These are phyloP conservation scores for Turnera subulata DNA, from an alignment of 345 rosid genomes.

Conservation along the genomic window DNA sequence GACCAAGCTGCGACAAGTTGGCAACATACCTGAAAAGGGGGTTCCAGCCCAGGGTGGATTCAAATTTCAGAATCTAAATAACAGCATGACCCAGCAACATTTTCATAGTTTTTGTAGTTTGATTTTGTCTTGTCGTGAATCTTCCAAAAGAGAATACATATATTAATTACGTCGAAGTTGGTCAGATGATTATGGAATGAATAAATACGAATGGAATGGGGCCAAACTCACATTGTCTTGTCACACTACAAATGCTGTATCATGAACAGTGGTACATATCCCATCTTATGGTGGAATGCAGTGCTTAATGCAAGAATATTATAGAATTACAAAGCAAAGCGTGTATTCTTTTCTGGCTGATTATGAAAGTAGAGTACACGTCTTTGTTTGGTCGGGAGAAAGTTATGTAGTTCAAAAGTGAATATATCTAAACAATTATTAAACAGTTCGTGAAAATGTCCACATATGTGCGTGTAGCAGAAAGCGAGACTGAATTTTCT, in stretches of 20 bases:
- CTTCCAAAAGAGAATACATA: not conserved
- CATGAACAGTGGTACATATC: slow-evolving; percentile 1
- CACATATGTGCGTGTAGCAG: slow-evolving; percentile 10
- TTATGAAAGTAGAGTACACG: slow-evolving; percentile 11
- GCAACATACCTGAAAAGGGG: not conserved
- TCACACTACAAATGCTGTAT: not conserved
- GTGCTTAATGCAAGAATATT: slow-evolving; percentile 16
- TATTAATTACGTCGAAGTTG: not conserved
- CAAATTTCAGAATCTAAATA: not conserved
- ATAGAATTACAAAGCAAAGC: slow-evolving; percentile 16
- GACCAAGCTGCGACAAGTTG: not conserved
- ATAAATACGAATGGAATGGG: slow-evolving; percentile 1
- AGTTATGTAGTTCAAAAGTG: slow-evolving; percentile 18
- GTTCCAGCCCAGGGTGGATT: not conserved
- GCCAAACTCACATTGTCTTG: not conserved
- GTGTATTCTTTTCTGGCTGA: slow-evolving; percentile 19
- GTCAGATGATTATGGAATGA: not conserved
- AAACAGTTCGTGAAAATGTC: slow-evolving; percentile 16
- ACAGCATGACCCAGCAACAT: too few relatives aligned
- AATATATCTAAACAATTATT: slow-evolving; percentile 12
- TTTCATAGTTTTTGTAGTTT: too few relatives aligned
- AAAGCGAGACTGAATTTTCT: not conserved
- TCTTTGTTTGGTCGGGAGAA: slow-evolving; percentile 30
- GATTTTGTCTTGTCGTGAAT: not conserved
- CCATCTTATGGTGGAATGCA: slow-evolving; percentile 20